Percentiles rank a stretch among this genome's conserved stretches.
Conservation (phyloP, 2,329 filamentous ascomycete genomes). For the Colletotrichum spaethianum region DNA sequence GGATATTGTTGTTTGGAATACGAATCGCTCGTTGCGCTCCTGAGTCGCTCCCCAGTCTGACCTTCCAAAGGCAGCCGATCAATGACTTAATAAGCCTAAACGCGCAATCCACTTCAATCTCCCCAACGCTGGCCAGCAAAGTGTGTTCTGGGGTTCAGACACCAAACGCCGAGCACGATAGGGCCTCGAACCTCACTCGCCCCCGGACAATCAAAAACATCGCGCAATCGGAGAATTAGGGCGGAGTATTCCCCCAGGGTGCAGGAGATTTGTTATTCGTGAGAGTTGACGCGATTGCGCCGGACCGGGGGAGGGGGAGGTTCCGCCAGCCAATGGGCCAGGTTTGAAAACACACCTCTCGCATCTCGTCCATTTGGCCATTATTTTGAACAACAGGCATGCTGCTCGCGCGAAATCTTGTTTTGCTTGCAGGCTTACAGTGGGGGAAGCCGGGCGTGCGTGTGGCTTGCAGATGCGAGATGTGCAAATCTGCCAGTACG, state of each 20-base stretch:
- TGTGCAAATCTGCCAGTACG: slow-evolving; percentile 33
- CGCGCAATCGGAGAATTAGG: slow-evolving; percentile 39
- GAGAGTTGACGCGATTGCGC: slow-evolving; percentile 10
- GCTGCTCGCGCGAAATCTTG: slow-evolving; percentile 40
- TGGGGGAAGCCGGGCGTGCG: slow-evolving; percentile 33
- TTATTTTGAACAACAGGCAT: slow-evolving; percentile 24
- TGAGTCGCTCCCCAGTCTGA: slow-evolving; percentile 20
- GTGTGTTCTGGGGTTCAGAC: background rate
- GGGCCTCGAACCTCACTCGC: background rate
- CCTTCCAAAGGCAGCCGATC: slow-evolving; percentile 1
- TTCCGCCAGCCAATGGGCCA: slow-evolving; percentile 1
- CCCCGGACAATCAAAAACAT: slow-evolving; percentile 8
- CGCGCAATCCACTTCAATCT: slow-evolving; percentile 29
- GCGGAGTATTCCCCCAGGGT: slow-evolving; percentile 10
- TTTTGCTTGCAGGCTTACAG: slow-evolving; percentile 39
- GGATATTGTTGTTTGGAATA: slow-evolving; percentile 12
- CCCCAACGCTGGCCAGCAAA: background rate
- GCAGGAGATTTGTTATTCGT: slow-evolving; percentile 23
- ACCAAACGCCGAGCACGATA: background rate
- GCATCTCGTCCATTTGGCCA: slow-evolving; percentile 9
- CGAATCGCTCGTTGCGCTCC: slow-evolving; percentile 2
- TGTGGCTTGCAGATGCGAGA: slow-evolving; percentile 41
- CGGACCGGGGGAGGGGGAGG: background rate
- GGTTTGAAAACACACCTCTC: background rate
- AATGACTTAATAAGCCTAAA: background rate